Base-by-base conservation (phyloP, 345 rosid species). In the Sisymbrium irio region DNA sequence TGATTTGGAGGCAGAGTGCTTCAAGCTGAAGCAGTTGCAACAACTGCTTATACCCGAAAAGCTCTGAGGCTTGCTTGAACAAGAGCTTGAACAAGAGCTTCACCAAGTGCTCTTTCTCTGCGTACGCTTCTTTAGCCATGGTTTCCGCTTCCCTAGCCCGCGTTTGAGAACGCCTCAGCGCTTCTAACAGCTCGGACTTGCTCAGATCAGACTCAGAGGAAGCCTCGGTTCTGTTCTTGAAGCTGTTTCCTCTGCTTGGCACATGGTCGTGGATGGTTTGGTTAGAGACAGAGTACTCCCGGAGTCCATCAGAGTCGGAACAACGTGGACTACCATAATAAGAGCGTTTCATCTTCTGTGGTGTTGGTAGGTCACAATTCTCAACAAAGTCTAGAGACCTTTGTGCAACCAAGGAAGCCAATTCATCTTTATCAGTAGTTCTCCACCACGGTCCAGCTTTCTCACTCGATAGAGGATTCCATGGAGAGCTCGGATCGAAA, bases 111-210 rank as follows among this genome's bases (percentile, higher is more conserved):
- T 90, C 98, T 81, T 89, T 96, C 82, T 96, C 99, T 0, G 87
- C 91, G 50, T 77, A 66, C 5, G 87, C 97, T 75, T 84, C 85
- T 80, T 85, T 79, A n/a, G 95, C 99, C 50, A 89, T 89, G 51
- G 83, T 87, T 78, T 96, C 99, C 4, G 99, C 98, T 82, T 96
- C 92, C 77, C 99, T 89, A 32, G 99, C 98, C 18, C 99, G 89
- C 10, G 99, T 90, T 82, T 96, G 99, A 41, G 99, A 96, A 73
- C 81, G 97, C 32, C 96, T 39, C 27, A 96, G 83, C 32, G 99
- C 99, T 80, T 92, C 98, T 72, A 96, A 62, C 10, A 96, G 83
- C 87, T 85, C 82, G 22, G 89, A 80, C 78, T 89, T 95, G 78
- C 83, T 80, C 51, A 90, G 78, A 53, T 79, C 90, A 50, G 75